Conservation (phyloP, 2,329 filamentous ascomycete genomes). For the Fragosphaeria purpurea region DNA sequence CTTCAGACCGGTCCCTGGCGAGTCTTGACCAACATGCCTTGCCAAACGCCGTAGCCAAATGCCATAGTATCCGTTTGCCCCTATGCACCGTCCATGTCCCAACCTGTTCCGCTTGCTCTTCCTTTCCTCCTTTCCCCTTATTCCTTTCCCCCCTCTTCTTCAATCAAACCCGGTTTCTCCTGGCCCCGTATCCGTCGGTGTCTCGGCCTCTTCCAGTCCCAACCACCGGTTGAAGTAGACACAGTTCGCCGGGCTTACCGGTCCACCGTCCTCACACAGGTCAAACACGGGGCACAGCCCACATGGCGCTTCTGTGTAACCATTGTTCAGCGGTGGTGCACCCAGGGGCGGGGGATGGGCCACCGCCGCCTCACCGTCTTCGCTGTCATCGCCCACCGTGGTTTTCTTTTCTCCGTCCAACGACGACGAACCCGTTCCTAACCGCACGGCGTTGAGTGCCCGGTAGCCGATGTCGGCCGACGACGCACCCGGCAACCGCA, state of each 20-base stretch:
- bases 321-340: constrained; percentile 46
- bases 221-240: constrained; percentile 89
- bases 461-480: constrained; percentile 38
- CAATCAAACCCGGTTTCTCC: background rate
- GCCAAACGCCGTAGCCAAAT: no score
- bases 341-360: constrained; percentile 18
- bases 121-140: background rate
- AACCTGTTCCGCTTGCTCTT: no score
- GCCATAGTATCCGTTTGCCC: no score
- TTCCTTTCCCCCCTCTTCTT: background rate
- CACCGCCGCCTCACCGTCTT: constrained; percentile 12
- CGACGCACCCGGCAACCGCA: constrained; percentile 35
- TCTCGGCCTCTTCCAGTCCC: constrained; percentile 26
- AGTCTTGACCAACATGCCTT: no score
- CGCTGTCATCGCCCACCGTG: constrained; percentile 16
- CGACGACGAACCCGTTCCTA: constrained; percentile 21
- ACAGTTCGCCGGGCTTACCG: constrained; percentile 81
- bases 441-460: constrained; percentile 38
- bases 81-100: no score
- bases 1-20: no score
- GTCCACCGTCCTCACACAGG: constrained; percentile 81
- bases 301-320: constrained; percentile 81
- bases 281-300: constrained; percentile 89
- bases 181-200: no score
- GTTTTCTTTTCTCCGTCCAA: constrained; percentile 3